Conservation (phyloP, 805 yeast species). For the Candida bentonensis region DNA sequence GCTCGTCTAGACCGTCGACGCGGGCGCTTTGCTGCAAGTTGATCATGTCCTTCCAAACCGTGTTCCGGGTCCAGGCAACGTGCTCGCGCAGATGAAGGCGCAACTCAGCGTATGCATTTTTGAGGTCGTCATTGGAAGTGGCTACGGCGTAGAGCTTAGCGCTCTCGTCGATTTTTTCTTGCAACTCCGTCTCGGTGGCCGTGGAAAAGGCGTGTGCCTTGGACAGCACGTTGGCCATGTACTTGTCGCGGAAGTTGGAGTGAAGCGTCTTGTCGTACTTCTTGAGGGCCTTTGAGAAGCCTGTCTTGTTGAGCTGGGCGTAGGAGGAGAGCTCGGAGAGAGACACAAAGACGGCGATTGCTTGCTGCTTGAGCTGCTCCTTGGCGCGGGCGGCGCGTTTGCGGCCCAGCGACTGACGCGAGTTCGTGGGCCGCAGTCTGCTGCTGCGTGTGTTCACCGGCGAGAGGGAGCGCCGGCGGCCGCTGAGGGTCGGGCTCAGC, state of each 20-base stretch:
- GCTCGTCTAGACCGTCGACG: constrained; percentile 14
- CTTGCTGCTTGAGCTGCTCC: constrained; percentile 8
- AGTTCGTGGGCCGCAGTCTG: not conserved
- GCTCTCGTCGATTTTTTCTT: constrained; percentile 37
- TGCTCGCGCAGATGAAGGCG: constrained; percentile 65
- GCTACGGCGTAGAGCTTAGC: constrained; percentile 42
- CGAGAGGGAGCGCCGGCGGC: not conserved
- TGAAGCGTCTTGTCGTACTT: constrained; percentile 79
- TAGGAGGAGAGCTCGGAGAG: constrained; percentile 74
- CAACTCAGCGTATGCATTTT: constrained; percentile 34
- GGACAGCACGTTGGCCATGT: constrained; percentile 31
- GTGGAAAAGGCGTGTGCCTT: constrained; percentile 43
- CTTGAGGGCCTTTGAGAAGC: constrained; percentile 78
- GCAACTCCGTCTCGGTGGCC: constrained; percentile 34
- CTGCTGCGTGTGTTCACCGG: constrained; percentile 10
- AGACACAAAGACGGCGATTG: constrained; percentile 44
- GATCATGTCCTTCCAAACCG: constrained; percentile 95
- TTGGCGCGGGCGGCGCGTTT: not conserved
- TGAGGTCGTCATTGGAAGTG: constrained; percentile 25
- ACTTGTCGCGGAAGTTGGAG: constrained; percentile 43
- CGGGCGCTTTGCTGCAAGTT: constrained; percentile 74
- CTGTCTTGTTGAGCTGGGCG: constrained; percentile 74
- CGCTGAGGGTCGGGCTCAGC: not conserved
- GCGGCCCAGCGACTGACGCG: not conserved
- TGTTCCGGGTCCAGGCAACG: constrained; percentile 93